Base-by-base conservation (phyloP, 345 rosid genomes). In the Aegle marmelos region DNA sequence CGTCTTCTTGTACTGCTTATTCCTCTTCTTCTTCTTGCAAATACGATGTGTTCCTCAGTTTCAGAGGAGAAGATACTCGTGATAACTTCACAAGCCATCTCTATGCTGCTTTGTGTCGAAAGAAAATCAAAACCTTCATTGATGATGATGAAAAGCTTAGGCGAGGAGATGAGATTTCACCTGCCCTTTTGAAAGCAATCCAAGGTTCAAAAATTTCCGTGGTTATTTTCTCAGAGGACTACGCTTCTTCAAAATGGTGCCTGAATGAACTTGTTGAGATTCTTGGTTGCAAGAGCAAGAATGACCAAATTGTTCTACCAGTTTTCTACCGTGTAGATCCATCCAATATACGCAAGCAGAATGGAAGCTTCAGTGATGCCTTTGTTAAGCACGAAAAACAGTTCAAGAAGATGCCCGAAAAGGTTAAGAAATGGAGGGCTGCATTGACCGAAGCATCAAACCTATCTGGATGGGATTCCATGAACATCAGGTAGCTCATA, bases 31-130 rank as follows among this genome's bases (percentile, higher is more conserved):
- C 50, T 45, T 45, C 50, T 13, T 45, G 13, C 9, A 31, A 53
- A 9, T 71, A 50, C 24, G 74, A 71, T 17, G 74, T 53, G 0
- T 71, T 71, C 62, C n/a, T 71, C 17, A 71, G 74, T 71, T 71
- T 71, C 27, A 48, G 74, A 71, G 74, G 74, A 7, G 62, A 53
- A 37, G 74, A 71, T 33, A 28, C 62, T 3, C 62, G 74, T 6
- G 31, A 57, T 17, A 71, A 19, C 31, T 28, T 71, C 27, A 71
- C 59, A 53, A 71, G 74, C 74, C 74, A 71, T 50, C 62, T 71
- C 41, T 57, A 7, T 9, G 14, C n/a, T 22, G 76, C 65, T 13
- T 58, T 72, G 76, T 6, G 24, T 36, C n/a, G 30, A 58, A 72
- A 57, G 25, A 61, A 72, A 60, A 24, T 72, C 11, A 27, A 72